phyloP scores from a whole-genome alignment of 2,329 filamentous ascomycete species.

The Colletotrichum sp. region DNA sequence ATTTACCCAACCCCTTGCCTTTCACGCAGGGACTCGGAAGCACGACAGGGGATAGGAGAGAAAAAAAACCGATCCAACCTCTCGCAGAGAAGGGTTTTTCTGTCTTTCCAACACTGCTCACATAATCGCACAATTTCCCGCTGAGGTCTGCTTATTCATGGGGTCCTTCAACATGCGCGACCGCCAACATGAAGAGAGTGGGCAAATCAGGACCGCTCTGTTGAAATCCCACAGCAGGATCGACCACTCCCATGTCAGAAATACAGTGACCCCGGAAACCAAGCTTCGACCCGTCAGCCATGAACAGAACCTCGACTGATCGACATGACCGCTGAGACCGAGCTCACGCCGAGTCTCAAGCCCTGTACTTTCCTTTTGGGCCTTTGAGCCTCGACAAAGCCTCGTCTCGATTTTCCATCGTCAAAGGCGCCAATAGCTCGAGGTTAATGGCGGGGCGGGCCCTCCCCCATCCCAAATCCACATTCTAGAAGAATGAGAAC shows the following conservation, averaged over 20 bases:
- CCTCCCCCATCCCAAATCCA: not conserved
- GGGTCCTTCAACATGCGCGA: not conserved
- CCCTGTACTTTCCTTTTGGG: not conserved
- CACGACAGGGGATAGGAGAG: not conserved
- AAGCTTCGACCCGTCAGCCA: not conserved
- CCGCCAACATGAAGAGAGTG: not conserved
- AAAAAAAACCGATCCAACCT: not conserved
- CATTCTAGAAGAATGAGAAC: not conserved
- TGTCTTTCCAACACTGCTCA: not conserved
- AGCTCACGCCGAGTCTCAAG: not conserved
- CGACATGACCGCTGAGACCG: not conserved
- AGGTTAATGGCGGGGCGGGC: not conserved
- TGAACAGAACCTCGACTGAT: not conserved
- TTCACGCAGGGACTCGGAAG: not conserved
- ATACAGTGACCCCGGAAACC: not conserved
- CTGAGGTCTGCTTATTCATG: not conserved
- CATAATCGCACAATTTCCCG: not conserved
- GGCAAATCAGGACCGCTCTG: not conserved
- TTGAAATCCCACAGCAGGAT: not conserved
- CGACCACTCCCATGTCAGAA: not conserved
- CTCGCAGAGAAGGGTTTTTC: not conserved
- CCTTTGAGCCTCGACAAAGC: not conserved
- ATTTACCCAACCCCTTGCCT: not conserved
- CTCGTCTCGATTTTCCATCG: not conserved
- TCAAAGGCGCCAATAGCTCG: not conserved